These are phyloP conservation scores for Lagenidium sp. DNA, from an alignment of 352 stramenopile species.

Conservation along the genomic window DNA sequence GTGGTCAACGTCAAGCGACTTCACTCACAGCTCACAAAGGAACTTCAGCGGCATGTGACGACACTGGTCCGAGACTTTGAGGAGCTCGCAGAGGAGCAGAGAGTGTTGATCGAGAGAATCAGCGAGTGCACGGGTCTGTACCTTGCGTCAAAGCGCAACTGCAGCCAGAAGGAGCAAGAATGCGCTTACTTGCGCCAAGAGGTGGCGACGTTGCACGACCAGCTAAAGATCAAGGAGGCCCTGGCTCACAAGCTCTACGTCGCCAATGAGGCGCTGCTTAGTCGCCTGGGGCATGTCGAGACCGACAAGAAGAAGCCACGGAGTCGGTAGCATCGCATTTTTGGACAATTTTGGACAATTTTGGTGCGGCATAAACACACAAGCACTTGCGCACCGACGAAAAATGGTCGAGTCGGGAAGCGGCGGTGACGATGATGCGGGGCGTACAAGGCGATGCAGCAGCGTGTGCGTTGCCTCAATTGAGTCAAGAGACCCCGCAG, in stretches of 20 bases:
- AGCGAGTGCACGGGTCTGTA: constrained; percentile 49
- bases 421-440: too few species aligned
- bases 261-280: constrained; percentile 50
- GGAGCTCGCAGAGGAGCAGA: constrained; percentile 42
- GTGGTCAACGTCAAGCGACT: constrained; percentile 18
- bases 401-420: too few species aligned
- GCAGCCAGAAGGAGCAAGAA: constrained; percentile 26
- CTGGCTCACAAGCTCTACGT: constrained; percentile 56
- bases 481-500: too few species aligned
- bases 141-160: constrained; percentile 45
- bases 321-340: too few species aligned
- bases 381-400: too few species aligned
- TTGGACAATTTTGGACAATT: too few species aligned
- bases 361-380: too few species aligned
- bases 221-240: constrained; percentile 37
- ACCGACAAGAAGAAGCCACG: too few species aligned
- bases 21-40: constrained; percentile 37
- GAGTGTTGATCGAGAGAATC: constrained; percentile 46
- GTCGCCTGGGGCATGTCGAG: constrained; percentile 22
- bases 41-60: constrained; percentile 35
- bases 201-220: constrained; percentile 23
- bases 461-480: too few species aligned
- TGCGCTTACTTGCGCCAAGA: constrained; percentile 19
- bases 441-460: too few species aligned
- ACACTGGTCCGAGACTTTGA: constrained; percentile 47